Evolutionary conservation across 345 rosid genomes (phyloP), one percentile per base, ranked within the genome.

Genomic region (Populus deltoides): DNA sequence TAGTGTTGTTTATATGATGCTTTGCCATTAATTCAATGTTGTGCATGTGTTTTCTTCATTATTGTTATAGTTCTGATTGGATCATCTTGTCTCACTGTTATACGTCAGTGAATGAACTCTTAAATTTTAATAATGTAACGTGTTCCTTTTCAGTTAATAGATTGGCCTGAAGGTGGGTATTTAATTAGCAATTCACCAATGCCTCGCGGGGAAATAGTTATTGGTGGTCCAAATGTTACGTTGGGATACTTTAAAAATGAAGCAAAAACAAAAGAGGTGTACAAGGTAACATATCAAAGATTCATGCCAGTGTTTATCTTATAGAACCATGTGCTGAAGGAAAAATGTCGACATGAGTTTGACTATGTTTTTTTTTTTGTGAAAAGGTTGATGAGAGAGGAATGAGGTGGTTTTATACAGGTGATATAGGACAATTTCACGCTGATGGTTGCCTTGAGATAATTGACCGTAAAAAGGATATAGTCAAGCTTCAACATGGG

Each of bases 161-260:
- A 97, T 87, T 97, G 99, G 99, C 85, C 96, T 17, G 98, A 92
- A 90, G 98, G 98, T 41, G 96, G 98, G 43, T 94, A 97, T 84
- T 81, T 90, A 73, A 87, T 65, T 59, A 86, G 83, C 59, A 92
- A 94, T 88, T 85, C 89, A 75, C 97, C 97, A 29, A 92, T 86
- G 94, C 93, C 98, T 71, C 97, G 97, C 70, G 99, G 99, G 77
- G 99, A 97, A 89, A 92, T 94, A 73, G 93, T 97, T 20, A 83
- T 97, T 18, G 97, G 98, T 77, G 99, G 99, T 77, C 94, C 97
- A 68, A 92, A 85, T 88, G 91, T 97, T 63, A 97, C 97, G 8
- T 85, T 87, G 68, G 98, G 98, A 79, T 97, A 97, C 83, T 94
- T 97, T 85, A 94, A 90, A 82, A 92, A 91, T 77, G 97, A 94